These are phyloP conservation scores for Venturiaceae sp. DNA, from an alignment of 2,329 filamentous ascomycete genomes.

Conservation along the genomic window DNA sequence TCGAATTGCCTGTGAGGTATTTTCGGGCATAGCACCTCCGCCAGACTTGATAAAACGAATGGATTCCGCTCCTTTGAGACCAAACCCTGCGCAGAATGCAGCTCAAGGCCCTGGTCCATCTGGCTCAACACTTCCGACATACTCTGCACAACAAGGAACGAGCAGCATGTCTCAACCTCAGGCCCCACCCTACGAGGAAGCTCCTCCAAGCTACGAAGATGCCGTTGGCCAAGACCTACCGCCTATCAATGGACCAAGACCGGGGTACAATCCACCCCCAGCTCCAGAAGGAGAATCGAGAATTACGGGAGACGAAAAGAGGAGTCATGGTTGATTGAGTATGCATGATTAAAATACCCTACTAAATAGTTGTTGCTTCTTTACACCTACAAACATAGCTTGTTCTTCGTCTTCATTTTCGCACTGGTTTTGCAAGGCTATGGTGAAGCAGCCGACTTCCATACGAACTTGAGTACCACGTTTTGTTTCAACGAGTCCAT, in stretches of 20 bases:
- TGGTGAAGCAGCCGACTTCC: too few species aligned
- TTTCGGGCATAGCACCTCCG: constrained; percentile 79
- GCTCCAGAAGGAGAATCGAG: constrained; percentile 4
- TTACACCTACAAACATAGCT: too few species aligned
- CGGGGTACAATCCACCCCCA: constrained; percentile 7
- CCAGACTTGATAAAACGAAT: constrained; percentile 62
- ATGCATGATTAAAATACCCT: neutral
- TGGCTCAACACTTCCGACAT: neutral
- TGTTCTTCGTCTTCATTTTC: too few species aligned
- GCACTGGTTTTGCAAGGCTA: too few species aligned
- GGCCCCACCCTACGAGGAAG: constrained; percentile 45
- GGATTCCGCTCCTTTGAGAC: constrained; percentile 17
- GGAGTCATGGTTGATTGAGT: neutral
- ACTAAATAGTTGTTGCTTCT: neutral
- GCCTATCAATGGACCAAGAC: constrained; percentile 60
- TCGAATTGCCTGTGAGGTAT: constrained; percentile 70
- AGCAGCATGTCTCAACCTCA: neutral
- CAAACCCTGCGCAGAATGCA: constrained; percentile 11
- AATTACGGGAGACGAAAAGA: constrained; percentile 1
- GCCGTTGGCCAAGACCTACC: constrained; percentile 72
- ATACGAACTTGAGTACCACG: too few species aligned
- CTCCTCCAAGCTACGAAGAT: constrained; percentile 93
- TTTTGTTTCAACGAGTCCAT: too few species aligned
- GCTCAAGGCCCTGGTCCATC: constrained; percentile 1
- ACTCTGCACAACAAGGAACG: neutral